Evolutionary conservation across 805 yeast genomes (phyloP).

Genomic region (Suhomyces kilbournensis): DNA sequence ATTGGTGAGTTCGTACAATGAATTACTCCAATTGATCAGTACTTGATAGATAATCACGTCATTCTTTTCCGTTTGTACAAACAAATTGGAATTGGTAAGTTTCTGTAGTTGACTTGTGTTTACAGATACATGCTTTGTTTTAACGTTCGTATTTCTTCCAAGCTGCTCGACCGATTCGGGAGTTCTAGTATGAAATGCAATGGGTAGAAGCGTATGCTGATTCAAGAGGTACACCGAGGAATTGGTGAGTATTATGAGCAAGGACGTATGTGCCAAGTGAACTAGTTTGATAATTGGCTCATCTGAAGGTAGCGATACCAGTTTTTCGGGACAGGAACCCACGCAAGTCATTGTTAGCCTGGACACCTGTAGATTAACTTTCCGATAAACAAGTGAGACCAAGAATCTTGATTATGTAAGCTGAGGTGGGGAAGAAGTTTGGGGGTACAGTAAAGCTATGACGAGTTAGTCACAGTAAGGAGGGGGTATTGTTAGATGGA

Average conservation of each 20-base stretch:
- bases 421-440: neutral
- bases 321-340: slow-evolving; percentile 28
- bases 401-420: neutral
- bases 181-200: slow-evolving; percentile 47
- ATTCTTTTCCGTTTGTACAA: slow-evolving; percentile 39
- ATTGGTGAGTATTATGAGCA: slow-evolving; percentile 26
- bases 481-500: neutral
- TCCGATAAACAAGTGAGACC: neutral
- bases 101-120: slow-evolving; percentile 35
- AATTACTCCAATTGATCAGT: slow-evolving; percentile 25
- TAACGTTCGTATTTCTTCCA: slow-evolving; percentile 45
- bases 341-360: slow-evolving; percentile 33
- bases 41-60: slow-evolving; percentile 44
- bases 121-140: slow-evolving; percentile 35
- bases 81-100: slow-evolving; percentile 28
- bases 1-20: slow-evolving; percentile 32
- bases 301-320: slow-evolving; percentile 22
- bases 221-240: slow-evolving; percentile 28
- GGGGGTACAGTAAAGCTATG: neutral
- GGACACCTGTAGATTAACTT: neutral
- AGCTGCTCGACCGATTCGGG: slow-evolving; percentile 41
- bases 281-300: slow-evolving; percentile 16
- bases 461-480: neutral
- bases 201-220: slow-evolving; percentile 35
- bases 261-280: slow-evolving; percentile 25